Conservation (phyloP, 352 stramenopile genomes). For the Phytopythium mirpurense region DNA sequence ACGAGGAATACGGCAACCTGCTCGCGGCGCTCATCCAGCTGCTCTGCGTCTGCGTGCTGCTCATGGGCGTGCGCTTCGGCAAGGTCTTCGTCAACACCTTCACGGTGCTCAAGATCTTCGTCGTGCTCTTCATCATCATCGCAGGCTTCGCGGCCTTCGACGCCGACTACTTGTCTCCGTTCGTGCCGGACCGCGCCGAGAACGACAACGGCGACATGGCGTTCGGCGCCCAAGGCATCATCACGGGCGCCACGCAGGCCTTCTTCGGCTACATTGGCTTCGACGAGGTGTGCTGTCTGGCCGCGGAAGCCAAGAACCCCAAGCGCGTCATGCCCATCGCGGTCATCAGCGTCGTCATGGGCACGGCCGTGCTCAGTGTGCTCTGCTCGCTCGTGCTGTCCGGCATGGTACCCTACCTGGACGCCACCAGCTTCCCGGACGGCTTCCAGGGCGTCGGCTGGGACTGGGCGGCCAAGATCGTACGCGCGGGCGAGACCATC, state of each 20-base stretch:
- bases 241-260: conserved; percentile 77
- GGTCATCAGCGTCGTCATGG: conserved; percentile 72
- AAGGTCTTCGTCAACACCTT: conserved; percentile 88
- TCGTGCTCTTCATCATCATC: conserved; percentile 90
- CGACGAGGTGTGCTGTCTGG: conserved; percentile 91
- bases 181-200: conserved; percentile 42
- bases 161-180: conserved; percentile 78
- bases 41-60: conserved; percentile 55
- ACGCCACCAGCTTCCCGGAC: conserved; percentile 37
- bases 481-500: conserved; percentile 54
- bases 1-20: conserved; percentile 45
- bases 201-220: conserved; percentile 15
- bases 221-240: conserved; percentile 59
- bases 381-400: conserved; percentile 77
- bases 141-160: conserved; percentile 78
- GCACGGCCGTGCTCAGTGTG: conserved; percentile 63
- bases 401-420: conserved; percentile 60
- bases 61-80: conserved; percentile 77
- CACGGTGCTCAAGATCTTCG: conserved; percentile 56
- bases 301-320: conserved; percentile 72
- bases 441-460: conserved; percentile 42
- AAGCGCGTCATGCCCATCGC: conserved; percentile 73
- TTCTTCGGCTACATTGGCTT: conserved; percentile 95
- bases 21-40: conserved; percentile 53
- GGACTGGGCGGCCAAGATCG: conserved; percentile 43